Percentiles rank a stretch among this genome's conserved stretches.
These are phyloP conservation scores for Rhizomucor pusillus DNA, from an alignment of 371 early-diverging fungal species.

Conservation along the genomic window DNA sequence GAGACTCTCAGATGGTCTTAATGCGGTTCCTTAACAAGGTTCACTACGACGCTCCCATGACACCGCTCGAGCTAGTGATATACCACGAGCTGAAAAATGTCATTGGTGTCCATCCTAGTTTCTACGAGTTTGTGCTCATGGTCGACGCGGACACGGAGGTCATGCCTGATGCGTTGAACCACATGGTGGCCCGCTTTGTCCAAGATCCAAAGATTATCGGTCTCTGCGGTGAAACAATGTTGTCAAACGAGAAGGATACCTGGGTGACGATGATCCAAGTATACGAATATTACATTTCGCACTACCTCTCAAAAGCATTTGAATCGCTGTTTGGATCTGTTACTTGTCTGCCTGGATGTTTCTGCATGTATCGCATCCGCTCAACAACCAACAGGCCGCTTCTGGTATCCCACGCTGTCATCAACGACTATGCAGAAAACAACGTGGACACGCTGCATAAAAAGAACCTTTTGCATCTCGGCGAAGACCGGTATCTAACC, in stretches of 20 bases:
- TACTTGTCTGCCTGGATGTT: slow-evolving; percentile 95
- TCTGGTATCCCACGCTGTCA: slow-evolving; percentile 83
- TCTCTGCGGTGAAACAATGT: slow-evolving; percentile 89
- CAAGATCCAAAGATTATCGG: slow-evolving; percentile 87
- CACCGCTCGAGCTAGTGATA: slow-evolving; percentile 87
- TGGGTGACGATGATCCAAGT: slow-evolving; percentile 99
- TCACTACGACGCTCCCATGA: slow-evolving; percentile 81
- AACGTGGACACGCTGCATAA: slow-evolving; percentile 97
- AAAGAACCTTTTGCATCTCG: slow-evolving; percentile 85
- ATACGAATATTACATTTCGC: slow-evolving; percentile 98
- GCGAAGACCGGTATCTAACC: slow-evolving; percentile 93
- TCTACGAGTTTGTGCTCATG: slow-evolving; percentile 93
- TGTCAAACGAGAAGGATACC: slow-evolving; percentile 84
- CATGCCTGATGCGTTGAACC: slow-evolving; percentile 70
- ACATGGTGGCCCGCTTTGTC: slow-evolving; percentile 77
- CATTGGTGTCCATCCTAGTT: slow-evolving; percentile 81
- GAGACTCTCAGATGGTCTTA: slow-evolving; percentile 96
- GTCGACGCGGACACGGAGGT: slow-evolving; percentile 97
- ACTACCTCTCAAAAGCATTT: slow-evolving; percentile 97
- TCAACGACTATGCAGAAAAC: slow-evolving; percentile 95
- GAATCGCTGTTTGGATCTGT: slow-evolving; percentile 98
- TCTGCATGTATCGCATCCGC: slow-evolving; percentile 93
- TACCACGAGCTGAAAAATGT: slow-evolving; percentile 89
- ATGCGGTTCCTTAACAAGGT: slow-evolving; percentile 97
- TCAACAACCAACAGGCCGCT: slow-evolving; percentile 83